Evolutionary conservation across 768 basidiomycete genomes (phyloP).

Genomic region (Kwoniella mangroviensis): DNA sequence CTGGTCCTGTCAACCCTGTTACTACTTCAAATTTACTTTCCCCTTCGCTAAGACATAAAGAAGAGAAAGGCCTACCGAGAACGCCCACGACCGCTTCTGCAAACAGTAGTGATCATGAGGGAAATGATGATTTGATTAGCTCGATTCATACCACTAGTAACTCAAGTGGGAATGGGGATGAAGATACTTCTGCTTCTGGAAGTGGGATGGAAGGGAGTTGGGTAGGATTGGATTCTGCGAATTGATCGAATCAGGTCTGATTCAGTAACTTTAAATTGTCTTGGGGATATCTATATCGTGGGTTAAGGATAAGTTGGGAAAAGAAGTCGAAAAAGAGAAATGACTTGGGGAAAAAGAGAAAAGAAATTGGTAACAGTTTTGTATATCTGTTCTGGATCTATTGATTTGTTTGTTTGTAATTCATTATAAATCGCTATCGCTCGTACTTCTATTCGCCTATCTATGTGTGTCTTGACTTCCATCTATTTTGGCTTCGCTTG

Average conservation of each 20-base stretch:
- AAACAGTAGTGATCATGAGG: constrained; percentile 30
- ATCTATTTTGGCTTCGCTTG: neutral
- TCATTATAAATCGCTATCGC: neutral
- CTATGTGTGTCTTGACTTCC: neutral
- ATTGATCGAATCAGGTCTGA: constrained; percentile 3
- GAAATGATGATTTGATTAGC: constrained; percentile 37
- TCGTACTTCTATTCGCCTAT: neutral
- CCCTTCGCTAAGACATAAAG: neutral
- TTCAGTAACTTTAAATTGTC: too few species aligned
- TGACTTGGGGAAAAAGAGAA: neutral
- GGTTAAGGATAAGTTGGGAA: neutral
- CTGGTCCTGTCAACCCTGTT: constrained; percentile 30
- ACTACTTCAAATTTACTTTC: neutral
- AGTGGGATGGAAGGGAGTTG: constrained; percentile 39
- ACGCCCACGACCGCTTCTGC: constrained; percentile 19
- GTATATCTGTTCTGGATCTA: neutral
- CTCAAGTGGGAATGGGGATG: constrained; percentile 16
- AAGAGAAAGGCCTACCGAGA: neutral
- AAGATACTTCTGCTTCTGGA: constrained; percentile 16
- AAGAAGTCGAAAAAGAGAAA: neutral
- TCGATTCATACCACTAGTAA: constrained; percentile 38
- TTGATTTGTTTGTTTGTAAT: constrained; percentile 8
- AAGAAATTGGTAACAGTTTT: neutral
- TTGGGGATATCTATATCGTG: too few species aligned
- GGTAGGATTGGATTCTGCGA: constrained; percentile 38